phyloP scores from a whole-genome alignment of 1,139 yeast genomes.

The Geotrichum klebahnii region DNA sequence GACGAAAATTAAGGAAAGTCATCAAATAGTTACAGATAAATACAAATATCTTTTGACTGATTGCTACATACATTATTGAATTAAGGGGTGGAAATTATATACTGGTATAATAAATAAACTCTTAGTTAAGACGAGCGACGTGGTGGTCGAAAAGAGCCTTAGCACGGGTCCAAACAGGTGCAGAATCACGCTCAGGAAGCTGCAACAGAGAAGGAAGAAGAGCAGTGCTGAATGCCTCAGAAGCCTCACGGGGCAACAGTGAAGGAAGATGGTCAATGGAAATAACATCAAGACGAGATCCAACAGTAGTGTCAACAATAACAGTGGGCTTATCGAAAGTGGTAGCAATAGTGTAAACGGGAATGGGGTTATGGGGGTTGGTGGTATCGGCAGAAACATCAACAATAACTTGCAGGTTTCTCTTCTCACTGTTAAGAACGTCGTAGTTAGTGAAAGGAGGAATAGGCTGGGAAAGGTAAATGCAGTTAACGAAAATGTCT shows the following conservation, averaged over 20 bases:
- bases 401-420: constrained; percentile 85
- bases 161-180: constrained; percentile 91
- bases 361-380: constrained; percentile 95
- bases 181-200: constrained; percentile 70
- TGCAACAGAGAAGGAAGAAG: constrained; percentile 82
- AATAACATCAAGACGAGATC: constrained; percentile 75
- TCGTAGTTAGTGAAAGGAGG: constrained; percentile 81
- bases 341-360: constrained; percentile 85
- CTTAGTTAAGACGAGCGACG: constrained; percentile 43
- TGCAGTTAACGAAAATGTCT: constrained; percentile 92
- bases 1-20: neutral
- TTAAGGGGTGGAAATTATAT: neutral
- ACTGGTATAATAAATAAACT: neutral
- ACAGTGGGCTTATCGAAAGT: constrained; percentile 90
- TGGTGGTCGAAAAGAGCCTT: constrained; percentile 77
- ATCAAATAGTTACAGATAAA: neutral
- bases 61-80: too few relatives aligned
- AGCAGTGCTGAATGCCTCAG: constrained; percentile 83
- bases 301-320: constrained; percentile 65
- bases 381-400: constrained; percentile 99
- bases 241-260: constrained; percentile 91
- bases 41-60: too few relatives aligned
- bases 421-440: constrained; percentile 54
- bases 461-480: constrained; percentile 87
- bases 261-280: constrained; percentile 98